Conservation (phyloP, 2,329 filamentous ascomycete species). For the Sporothrix luriei region DNA sequence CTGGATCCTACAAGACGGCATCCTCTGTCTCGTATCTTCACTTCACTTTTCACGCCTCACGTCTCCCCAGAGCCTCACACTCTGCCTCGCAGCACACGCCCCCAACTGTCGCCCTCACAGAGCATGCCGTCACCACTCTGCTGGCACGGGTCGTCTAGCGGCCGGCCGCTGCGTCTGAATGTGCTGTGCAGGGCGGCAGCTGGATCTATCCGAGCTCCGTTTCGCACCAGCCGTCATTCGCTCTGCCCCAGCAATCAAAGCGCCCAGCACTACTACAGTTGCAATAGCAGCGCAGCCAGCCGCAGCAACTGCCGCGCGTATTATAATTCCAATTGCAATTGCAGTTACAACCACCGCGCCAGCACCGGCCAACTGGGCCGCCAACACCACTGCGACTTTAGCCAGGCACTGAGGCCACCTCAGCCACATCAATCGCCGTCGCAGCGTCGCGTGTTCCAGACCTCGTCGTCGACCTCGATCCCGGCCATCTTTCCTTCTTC, state of each 20-base stretch:
- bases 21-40: background rate
- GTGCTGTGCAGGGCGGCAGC: slow-evolving; percentile 23
- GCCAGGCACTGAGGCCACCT: slow-evolving; percentile 43
- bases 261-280: slow-evolving; percentile 21
- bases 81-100: background rate
- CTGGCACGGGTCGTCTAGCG: slow-evolving; percentile 30
- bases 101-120: slow-evolving; percentile 20
- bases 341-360: slow-evolving; percentile 13
- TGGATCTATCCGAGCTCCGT: slow-evolving; percentile 24
- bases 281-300: slow-evolving; percentile 17
- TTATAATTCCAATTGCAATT: no score
- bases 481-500: slow-evolving; percentile 35
- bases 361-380: slow-evolving; percentile 4
- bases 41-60: background rate
- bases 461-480: slow-evolving; percentile 36
- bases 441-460: slow-evolving; percentile 41
- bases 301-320: slow-evolving; percentile 23
- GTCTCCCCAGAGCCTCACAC: background rate
- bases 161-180: slow-evolving; percentile 28
- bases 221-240: slow-evolving; percentile 2
- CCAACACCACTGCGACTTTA: slow-evolving; percentile 34
- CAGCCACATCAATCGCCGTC: slow-evolving; percentile 38
- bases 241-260: slow-evolving; percentile 23
- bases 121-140: slow-evolving; percentile 29
- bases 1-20: background rate